Conservation (phyloP, 2,329 filamentous ascomycete genomes). For the Fusarium austroafricanum region DNA sequence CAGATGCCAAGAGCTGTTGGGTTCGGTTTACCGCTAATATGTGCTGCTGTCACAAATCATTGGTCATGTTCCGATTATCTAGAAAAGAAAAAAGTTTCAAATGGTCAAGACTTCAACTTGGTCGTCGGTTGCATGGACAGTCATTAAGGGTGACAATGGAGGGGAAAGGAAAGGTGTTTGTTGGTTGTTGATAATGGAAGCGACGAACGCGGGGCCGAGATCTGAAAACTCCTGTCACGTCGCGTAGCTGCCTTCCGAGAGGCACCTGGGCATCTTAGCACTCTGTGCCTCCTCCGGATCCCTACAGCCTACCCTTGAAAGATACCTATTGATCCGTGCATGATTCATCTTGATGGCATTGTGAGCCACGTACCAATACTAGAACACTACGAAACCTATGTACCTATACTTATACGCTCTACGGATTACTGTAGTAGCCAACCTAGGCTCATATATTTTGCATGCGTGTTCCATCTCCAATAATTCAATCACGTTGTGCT, state of each 20-base stretch:
- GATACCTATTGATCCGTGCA: slow-evolving; percentile 11
- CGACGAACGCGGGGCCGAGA: background rate
- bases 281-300: background rate
- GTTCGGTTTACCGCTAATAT: slow-evolving; percentile 1
- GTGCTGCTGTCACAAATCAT: background rate
- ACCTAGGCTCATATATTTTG: background rate
- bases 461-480: background rate
- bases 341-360: background rate
- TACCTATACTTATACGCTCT: background rate
- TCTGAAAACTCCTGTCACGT: background rate
- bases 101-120: background rate
- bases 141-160: background rate
- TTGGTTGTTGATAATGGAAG: background rate
- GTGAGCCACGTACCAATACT: background rate
- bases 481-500: background rate
- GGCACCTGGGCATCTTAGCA: too few relatives aligned
- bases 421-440: background rate
- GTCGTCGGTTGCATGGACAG: background rate
- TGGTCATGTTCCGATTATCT: slow-evolving; percentile 7
- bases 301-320: slow-evolving; percentile 9
- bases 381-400: too few relatives aligned
- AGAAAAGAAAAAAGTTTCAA: background rate
- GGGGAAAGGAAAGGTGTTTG: background rate
- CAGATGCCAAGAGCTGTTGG: background rate
- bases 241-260: background rate